Evolutionary conservation across 768 basidiomycete species (phyloP).

Genomic region (Dacryopinax spathularia): DNA sequence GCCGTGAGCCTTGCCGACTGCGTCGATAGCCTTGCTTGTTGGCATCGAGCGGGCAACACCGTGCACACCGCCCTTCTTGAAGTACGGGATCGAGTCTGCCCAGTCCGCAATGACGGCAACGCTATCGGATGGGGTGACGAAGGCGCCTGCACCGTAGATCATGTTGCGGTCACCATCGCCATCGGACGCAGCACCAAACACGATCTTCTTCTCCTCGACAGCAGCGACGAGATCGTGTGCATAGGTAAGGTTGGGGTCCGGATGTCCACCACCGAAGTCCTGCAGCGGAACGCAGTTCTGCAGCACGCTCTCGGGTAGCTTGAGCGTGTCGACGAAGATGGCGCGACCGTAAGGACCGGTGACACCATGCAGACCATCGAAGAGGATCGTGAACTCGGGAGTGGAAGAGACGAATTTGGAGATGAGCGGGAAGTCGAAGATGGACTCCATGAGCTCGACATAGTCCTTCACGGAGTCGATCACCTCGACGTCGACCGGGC

Average conservation of each 20-base stretch:
- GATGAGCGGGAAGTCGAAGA: slow-evolving; percentile 93
- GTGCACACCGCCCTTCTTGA: slow-evolving; percentile 80
- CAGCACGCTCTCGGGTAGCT: slow-evolving; percentile 60
- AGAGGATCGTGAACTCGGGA: slow-evolving; percentile 67
- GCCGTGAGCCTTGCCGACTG: slow-evolving; percentile 87
- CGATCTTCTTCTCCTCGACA: slow-evolving; percentile 73
- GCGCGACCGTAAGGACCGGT: slow-evolving; percentile 91
- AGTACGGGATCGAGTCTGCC: slow-evolving; percentile 80
- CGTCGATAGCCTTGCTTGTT: slow-evolving; percentile 89
- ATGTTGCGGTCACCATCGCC: slow-evolving; percentile 98
- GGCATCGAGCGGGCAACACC: slow-evolving; percentile 96
- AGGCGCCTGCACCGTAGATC: slow-evolving; percentile 97
- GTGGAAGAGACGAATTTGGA: slow-evolving; percentile 69
- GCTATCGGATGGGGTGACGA: slow-evolving; percentile 94
- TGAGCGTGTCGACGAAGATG: slow-evolving; percentile 71
- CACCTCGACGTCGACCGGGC: slow-evolving; percentile 71
- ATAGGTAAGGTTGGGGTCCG: slow-evolving; percentile 96
- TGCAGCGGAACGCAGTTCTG: slow-evolving; percentile 87
- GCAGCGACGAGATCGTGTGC: slow-evolving; percentile 85
- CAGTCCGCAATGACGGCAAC: slow-evolving; percentile 98
- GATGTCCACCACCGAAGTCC: slow-evolving; percentile 95
- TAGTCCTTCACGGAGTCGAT: slow-evolving; percentile 93
- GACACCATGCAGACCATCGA: slow-evolving; percentile 92
- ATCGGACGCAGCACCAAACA: slow-evolving; percentile 92
- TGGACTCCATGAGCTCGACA: slow-evolving; percentile 60